Evolutionary conservation across 495 filamentous ascomycete genomes (phyloP).

Genomic region (Podospora anserina): DNA sequence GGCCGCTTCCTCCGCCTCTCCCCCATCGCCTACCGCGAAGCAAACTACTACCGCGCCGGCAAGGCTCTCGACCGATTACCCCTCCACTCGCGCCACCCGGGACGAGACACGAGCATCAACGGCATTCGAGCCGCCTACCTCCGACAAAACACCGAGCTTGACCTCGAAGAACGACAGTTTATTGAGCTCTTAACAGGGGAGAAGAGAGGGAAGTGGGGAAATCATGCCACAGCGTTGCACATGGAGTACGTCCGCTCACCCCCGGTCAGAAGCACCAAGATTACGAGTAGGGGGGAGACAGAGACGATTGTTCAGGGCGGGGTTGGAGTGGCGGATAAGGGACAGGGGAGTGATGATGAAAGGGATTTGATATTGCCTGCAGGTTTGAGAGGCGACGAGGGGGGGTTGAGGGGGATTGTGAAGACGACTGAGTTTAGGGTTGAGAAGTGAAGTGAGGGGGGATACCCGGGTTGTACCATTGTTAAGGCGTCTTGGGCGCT

Average conservation of each 20-base stretch:
- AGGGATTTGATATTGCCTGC: neutral
- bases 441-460: constrained; percentile 9
- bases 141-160: neutral
- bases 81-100: neutral
- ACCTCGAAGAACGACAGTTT: neutral
- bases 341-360: neutral
- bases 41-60: constrained; percentile 33
- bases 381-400: neutral
- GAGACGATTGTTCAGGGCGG: neutral
- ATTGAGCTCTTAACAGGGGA: constrained; percentile 7
- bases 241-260: constrained; percentile 1
- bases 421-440: constrained; percentile 15
- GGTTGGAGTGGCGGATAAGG: neutral
- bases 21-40: constrained; percentile 21
- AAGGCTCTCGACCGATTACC: constrained; percentile 28
- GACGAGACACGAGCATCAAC: neutral
- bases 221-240: constrained; percentile 7
- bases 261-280: neutral
- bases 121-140: neutral
- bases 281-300: neutral
- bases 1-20: constrained; percentile 28
- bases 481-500: neutral
- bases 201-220: neutral
- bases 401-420: constrained; percentile 12
- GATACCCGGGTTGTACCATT: neutral